Evolutionary conservation across 2,329 filamentous ascomycete species (phyloP), one percentile per base, ranked within the genome.

Genomic region (Colletotrichum paranaense): DNA sequence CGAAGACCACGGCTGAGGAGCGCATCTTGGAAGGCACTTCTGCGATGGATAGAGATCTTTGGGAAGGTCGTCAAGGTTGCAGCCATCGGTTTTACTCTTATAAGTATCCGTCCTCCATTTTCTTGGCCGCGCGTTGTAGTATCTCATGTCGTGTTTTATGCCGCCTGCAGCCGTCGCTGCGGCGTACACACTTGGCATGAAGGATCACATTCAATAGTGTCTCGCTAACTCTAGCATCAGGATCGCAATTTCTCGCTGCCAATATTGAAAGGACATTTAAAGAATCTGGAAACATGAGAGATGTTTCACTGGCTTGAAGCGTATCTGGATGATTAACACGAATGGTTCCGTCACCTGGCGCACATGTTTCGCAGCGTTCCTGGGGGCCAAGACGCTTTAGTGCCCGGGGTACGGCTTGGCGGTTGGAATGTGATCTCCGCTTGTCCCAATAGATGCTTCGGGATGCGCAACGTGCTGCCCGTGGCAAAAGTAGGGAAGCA

Each of bases 361-460:
- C 32, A 63, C 59, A 38, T 49, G 16, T 60, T 56, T 26, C 4
- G 59, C 26, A 49, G 56, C 56, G 72, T 69, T n/a, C 74, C 68
- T 67, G 64, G 55, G n/a, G 12, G 67, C 67, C 74, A 74, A 74
- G 74, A 52, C 72, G 24, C 38, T 42, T 52, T 30, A 11, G 9
- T 28, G 28, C n/a, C 62, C 49, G 65, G 52, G 67, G 59, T 67
- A 62, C 46, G 52, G 46, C 68, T 72, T 73, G 59, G 59, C 73
- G 19, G 46, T 4, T 30, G 62, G 26, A 28, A 35, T 8, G 38
- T 55, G 16, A 42, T 65, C 22, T 22, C 46, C 46, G 32, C 52
- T 38, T 57, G 55, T 62, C 62, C 72, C 74, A 70, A 75, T 75
- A 57, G 69, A 72, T 58, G 68, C 46, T 63, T 38, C 26, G n/a